Percentiles rank a stretch among this genome's conserved stretches.
phyloP scores from a whole-genome alignment of 345 rosid genomes.

The Brassica napus region DNA sequence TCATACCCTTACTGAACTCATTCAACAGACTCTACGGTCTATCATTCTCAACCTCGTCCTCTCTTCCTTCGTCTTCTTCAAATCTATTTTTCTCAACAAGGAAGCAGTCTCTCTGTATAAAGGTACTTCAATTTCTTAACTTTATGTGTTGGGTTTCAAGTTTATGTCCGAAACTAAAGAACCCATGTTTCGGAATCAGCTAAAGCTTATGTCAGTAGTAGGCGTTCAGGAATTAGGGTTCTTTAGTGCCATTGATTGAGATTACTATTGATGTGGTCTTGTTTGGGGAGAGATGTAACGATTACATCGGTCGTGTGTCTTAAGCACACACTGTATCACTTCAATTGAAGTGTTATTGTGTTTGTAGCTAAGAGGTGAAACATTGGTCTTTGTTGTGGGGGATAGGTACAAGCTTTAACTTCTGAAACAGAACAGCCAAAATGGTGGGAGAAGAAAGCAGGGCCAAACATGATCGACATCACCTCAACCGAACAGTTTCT shows the following conservation, averaged over 20 bases:
- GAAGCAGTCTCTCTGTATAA: slow-evolving; percentile 44
- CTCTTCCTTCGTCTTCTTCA: slow-evolving; percentile 13
- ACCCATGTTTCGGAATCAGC: slow-evolving; percentile 18
- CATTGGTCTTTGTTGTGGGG: neutral
- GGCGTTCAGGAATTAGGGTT: slow-evolving; percentile 19
- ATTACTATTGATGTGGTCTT: neutral
- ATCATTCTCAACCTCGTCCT: slow-evolving; percentile 21
- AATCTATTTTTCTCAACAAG: slow-evolving; percentile 26
- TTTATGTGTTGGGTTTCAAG: neutral
- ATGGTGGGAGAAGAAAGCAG: slow-evolving; percentile 94
- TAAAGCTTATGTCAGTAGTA: slow-evolving; percentile 8
- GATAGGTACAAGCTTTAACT: slow-evolving; percentile 62
- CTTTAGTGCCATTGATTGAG: neutral
- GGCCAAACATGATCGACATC: slow-evolving; percentile 87
- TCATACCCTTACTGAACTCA: slow-evolving; percentile 21
- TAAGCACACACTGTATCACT: neutral
- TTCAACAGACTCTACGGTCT: slow-evolving; percentile 38
- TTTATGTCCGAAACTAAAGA: neutral
- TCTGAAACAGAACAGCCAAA: slow-evolving; percentile 72
- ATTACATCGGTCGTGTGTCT: too few relatives aligned
- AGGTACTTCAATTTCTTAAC: slow-evolving; percentile 44
- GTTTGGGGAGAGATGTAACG: too few relatives aligned
- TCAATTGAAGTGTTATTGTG: neutral
- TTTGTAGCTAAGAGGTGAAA: neutral
- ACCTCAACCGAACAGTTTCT: slow-evolving; percentile 79